Conservation (phyloP, 306 rosid species). For the Sesbania bispinosa region DNA sequence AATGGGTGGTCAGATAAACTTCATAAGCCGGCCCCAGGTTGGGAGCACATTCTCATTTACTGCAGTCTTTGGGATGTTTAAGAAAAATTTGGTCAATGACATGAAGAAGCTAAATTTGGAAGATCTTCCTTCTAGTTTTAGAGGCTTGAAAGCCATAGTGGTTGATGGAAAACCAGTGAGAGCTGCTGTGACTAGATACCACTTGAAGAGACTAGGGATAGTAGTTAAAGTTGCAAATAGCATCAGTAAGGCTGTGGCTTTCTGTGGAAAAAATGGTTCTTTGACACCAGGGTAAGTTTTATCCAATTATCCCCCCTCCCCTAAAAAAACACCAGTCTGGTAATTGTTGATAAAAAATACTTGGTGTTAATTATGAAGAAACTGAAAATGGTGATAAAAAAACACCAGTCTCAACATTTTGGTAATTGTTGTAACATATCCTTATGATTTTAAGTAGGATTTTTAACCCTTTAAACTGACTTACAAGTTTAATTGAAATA, state of each 20-base stretch:
- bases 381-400: background rate
- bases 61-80: conserved; percentile 52
- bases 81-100: conserved; percentile 37
- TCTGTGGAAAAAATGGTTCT: conserved; percentile 56
- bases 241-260: conserved; percentile 51
- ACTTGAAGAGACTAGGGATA: conserved; percentile 82
- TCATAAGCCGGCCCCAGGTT: conserved; percentile 61
- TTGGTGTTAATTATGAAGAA: background rate
- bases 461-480: background rate
- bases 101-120: conserved; percentile 58
- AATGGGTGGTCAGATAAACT: conserved; percentile 85
- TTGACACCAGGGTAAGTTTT: conserved; percentile 45
- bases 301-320: too few relatives aligned
- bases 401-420: background rate
- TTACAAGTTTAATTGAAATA: background rate
- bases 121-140: conserved; percentile 72
- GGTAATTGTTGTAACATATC: background rate
- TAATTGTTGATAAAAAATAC: too few relatives aligned
- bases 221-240: conserved; percentile 48
- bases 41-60: conserved; percentile 92
- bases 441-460: background rate
- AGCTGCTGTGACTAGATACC: conserved; percentile 81
- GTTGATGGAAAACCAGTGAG: conserved; percentile 78
- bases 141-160: conserved; percentile 63
- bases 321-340: too few relatives aligned